Evolutionary conservation across 805 yeast genomes (phyloP), one percentile per base, ranked within the genome.

Genomic region (Cyberlindnera xishuangbannaensis): DNA sequence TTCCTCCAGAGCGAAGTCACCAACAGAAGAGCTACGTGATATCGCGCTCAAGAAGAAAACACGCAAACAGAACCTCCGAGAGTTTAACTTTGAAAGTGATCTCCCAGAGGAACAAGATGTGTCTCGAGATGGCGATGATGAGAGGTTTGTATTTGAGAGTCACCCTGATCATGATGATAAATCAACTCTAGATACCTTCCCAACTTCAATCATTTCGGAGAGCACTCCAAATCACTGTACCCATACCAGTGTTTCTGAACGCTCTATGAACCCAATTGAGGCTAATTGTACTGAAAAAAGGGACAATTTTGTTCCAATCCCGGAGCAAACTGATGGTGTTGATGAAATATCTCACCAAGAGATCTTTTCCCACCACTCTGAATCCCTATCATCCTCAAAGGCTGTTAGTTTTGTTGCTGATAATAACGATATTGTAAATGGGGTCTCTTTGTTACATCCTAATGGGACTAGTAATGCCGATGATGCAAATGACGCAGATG

Each of bases 11-110:
- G 13, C n/a, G 7, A 24, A 24, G 23, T 20, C 23, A 20, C 23
- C 23, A 9, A 20, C 23, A 9, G 11, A 9, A 12, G 11, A 9
- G 12, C 9, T 9, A 9, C 11, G 11, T 20, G 55, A 45, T 5
- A 43, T 44, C 11, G 51, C 48, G 4, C 48, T 65, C 35, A 59
- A 52, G 36, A 78, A 77, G 54, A 78, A 76, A 49, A 55, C 55
- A 7, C 76, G 73, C 0, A 58, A 65, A 27, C 56, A 57, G 11
- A 68, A 78, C 44, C 55, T 80, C 30, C 59, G 81, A 42, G 64
- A 61, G 41, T 63, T 63, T 39, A 60, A 62, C 15, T 61, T 59
- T 32, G 68, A 58, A 30, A 38, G 33, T 15, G 34, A 42, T 7
- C 35, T 20, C 15, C 7, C 22, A 10, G 31, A 18, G 8, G 38